Conservation (phyloP, 805 yeast genomes). For the Tetrapisispora fleetii region DNA sequence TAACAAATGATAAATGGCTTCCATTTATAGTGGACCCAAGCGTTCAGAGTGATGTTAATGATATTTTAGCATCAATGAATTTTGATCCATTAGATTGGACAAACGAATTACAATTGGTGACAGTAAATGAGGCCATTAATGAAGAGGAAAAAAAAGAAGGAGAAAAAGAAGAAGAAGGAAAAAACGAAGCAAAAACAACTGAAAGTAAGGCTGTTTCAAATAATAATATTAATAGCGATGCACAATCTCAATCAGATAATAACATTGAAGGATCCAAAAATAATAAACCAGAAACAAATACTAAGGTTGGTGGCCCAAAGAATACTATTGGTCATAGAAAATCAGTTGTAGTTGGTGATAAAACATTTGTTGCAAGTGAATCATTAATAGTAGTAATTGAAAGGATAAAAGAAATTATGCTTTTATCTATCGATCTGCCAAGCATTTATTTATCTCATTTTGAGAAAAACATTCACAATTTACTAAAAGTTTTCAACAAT, state of each 20-base stretch:
- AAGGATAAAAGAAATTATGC: slow-evolving; percentile 42
- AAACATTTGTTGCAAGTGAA: slow-evolving; percentile 50
- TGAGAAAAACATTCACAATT: slow-evolving; percentile 36
- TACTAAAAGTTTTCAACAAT: slow-evolving; percentile 43
- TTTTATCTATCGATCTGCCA: slow-evolving; percentile 49
- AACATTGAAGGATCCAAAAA: not conserved
- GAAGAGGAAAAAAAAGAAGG: not conserved
- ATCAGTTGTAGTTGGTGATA: slow-evolving; percentile 40
- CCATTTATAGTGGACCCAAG: slow-evolving; percentile 47
- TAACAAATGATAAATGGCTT: slow-evolving; percentile 73
- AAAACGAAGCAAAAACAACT: not conserved
- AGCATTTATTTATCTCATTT: slow-evolving; percentile 27
- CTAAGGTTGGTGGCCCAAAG: not conserved
- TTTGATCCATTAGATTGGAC: slow-evolving; percentile 44
- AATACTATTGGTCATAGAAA: slow-evolving; percentile 27
- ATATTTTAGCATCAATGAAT: slow-evolving; percentile 38
- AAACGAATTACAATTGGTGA: slow-evolving; percentile 15
- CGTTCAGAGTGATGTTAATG: slow-evolving; percentile 42
- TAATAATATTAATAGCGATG: slow-evolving; percentile 3
- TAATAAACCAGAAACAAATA: not conserved
- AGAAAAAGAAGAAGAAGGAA: not conserved
- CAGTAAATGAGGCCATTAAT: slow-evolving; percentile 10
- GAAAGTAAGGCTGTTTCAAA: slow-evolving; percentile 6
- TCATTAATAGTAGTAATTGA: slow-evolving; percentile 34
- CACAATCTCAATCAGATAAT: not conserved